Evolutionary conservation across 306 rosid genomes (phyloP).

Genomic region (Begonia fuchsioides): DNA sequence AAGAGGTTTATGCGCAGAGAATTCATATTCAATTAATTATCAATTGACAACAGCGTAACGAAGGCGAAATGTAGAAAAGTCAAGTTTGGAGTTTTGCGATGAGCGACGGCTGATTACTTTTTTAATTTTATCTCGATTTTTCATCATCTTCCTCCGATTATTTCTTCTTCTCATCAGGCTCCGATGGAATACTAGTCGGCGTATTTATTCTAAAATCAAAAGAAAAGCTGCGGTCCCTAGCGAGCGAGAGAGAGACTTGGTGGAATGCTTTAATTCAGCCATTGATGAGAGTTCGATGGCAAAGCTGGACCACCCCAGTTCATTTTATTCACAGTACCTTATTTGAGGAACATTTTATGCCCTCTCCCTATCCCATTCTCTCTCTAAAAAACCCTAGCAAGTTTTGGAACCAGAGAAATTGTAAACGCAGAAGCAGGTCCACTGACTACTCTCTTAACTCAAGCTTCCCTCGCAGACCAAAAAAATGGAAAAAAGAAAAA

Average conservation of each 20-base stretch:
- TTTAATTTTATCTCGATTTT: too few relatives aligned
- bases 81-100: too few relatives aligned
- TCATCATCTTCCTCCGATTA: too few relatives aligned
- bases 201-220: conserved; percentile 10
- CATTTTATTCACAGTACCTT: conserved; percentile 30
- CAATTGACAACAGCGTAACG: too few relatives aligned
- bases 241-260: conserved; percentile 11
- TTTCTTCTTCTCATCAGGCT: too few relatives aligned
- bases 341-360: conserved; percentile 34
- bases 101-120: too few relatives aligned
- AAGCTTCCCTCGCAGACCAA: conserved; percentile 8
- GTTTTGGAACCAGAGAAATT: background rate
- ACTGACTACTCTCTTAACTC: background rate
- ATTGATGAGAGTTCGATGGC: conserved; percentile 59
- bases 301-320: conserved; percentile 83
- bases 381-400: background rate
- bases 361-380: conserved; percentile 20
- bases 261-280: conserved; percentile 40
- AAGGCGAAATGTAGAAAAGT: too few relatives aligned
- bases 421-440: background rate
- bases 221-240: conserved; percentile 10
- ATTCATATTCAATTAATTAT: too few relatives aligned
- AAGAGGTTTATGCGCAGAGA: too few relatives aligned
- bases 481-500: background rate
- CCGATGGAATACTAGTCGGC: background rate